Evolutionary conservation across 371 early-diverging fungal species (phyloP), one percentile per base, ranked within the genome.

Genomic region (Mortierella sp.): DNA sequence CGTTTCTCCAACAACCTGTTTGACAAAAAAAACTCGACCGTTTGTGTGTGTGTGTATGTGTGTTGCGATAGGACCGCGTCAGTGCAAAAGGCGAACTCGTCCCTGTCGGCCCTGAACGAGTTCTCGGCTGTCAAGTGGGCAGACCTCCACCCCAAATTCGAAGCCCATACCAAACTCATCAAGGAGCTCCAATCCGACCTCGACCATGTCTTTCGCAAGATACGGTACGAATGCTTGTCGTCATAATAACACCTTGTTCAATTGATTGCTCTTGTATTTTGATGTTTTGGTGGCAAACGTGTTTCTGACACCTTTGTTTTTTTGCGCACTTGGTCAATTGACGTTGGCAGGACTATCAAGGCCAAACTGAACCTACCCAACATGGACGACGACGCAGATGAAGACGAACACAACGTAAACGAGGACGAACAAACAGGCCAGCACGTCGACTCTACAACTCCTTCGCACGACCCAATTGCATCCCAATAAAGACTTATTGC

Each of bases 51-150:
- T 5, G 22, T 22, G 22, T 45, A 55, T 16, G 34, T 29, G 55
- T 67, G n/a, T 44, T 44, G 43, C 24, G 53, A 22, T 64, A 82
- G 83, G 75, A 78, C 71, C 29, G 7, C 61, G 22, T 77, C 83
- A 1, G n/a, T 82, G 16, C 78, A 77, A 37, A 77, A 69, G 50
- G 71, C 83, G 29, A 82, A 34, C 47, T 40, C 75, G 22, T 82
- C 78, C 0, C 70, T 82, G 7, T 52, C 83, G 39, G 83, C 83
- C 0, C 66, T 78, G 44, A 82, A 82, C 64, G 83, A 82, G 55
- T 82, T 82, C 66, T 82, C 83, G 22, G 71, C 83, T 1, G 70
- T 71, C 55, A 82, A 82, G 50, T 82, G 83, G 83, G 66, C 78
- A 24, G 73, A 71, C 55, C 76, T 82, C 9, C 72, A 74, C n/a